Percentiles rank a stretch among this genome's conserved stretches.
phyloP scores from a whole-genome alignment of 1,284 basidiomycete genomes.

The Cryptococcus sp. region DNA sequence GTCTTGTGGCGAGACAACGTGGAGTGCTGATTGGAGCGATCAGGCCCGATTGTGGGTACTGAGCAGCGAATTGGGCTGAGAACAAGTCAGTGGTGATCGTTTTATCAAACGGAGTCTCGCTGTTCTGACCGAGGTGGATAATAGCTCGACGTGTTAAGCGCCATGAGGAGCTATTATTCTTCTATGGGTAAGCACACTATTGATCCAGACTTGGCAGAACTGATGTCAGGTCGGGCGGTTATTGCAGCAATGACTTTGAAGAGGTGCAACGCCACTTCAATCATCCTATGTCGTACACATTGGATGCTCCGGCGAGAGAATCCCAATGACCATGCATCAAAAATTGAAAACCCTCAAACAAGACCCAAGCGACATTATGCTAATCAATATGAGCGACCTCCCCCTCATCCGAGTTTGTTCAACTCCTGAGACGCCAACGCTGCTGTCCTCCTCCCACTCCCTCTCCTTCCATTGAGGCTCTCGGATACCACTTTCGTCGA shows the following conservation, averaged over 20 bases:
- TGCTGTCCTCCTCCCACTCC: not conserved
- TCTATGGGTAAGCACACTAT: conserved; percentile 17
- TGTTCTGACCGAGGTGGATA: too few relatives aligned
- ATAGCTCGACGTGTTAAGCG: conserved; percentile 14
- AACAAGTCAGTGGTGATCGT: conserved; percentile 2
- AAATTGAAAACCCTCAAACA: not conserved
- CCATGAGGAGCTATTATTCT: conserved; percentile 19
- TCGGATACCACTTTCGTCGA: too few relatives aligned
- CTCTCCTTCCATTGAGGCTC: not conserved
- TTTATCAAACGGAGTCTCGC: not conserved
- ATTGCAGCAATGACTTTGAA: not conserved
- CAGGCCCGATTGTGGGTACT: conserved; percentile 2
- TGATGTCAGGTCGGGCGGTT: not conserved
- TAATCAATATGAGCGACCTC: not conserved
- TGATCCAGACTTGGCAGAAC: not conserved
- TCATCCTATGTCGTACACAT: not conserved
- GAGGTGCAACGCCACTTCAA: not conserved
- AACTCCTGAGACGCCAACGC: not conserved
- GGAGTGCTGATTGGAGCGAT: not conserved
- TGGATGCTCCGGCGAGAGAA: not conserved
- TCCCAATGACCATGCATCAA: not conserved
- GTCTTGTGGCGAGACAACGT: not conserved
- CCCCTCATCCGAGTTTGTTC: too few relatives aligned
- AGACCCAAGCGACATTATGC: not conserved
- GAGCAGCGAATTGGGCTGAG: conserved; percentile 6